Evolutionary conservation across 108 stramenopile species (phyloP).

Genomic region (Pinguiococcus pyrenoidosus): DNA sequence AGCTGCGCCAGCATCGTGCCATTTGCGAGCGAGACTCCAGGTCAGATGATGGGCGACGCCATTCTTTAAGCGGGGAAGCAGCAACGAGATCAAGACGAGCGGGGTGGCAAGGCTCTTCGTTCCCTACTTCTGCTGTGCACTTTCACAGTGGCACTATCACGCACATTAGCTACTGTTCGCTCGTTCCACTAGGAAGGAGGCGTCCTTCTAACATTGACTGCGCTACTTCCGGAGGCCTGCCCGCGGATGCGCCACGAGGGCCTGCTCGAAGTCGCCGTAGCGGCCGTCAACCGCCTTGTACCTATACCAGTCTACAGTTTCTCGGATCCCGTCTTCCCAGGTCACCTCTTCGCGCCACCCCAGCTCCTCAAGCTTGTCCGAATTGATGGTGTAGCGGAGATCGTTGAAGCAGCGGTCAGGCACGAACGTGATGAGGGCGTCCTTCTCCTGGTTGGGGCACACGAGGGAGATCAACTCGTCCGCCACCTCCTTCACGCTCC

Average conservation of each 20-base stretch:
- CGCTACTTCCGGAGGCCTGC: too few relatives aligned
- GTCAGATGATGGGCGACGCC: too few relatives aligned
- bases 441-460: conserved; percentile 21
- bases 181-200: too few relatives aligned
- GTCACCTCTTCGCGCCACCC: conserved; percentile 84
- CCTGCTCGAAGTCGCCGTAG: conserved; percentile 81
- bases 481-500: conserved; percentile 68
- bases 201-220: too few relatives aligned
- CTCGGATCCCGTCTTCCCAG: conserved; percentile 80
- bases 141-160: too few relatives aligned
- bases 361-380: conserved; percentile 58
- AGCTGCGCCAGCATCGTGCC: too few relatives aligned
- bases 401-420: conserved; percentile 96
- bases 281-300: conserved; percentile 48
- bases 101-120: too few relatives aligned
- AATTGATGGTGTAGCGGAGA: conserved; percentile 93
- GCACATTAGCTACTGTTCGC: too few relatives aligned
- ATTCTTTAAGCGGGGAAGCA: too few relatives aligned
- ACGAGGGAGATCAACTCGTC: conserved; percentile 60
- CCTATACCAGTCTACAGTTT: conserved; percentile 84
- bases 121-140: too few relatives aligned
- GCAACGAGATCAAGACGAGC: too few relatives aligned
- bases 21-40: too few relatives aligned
- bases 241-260: conserved; percentile 87
- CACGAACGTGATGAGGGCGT: conserved; percentile 44